Conservation (phyloP, 2,329 filamentous ascomycete species). For the Penicillium frequentans region DNA sequence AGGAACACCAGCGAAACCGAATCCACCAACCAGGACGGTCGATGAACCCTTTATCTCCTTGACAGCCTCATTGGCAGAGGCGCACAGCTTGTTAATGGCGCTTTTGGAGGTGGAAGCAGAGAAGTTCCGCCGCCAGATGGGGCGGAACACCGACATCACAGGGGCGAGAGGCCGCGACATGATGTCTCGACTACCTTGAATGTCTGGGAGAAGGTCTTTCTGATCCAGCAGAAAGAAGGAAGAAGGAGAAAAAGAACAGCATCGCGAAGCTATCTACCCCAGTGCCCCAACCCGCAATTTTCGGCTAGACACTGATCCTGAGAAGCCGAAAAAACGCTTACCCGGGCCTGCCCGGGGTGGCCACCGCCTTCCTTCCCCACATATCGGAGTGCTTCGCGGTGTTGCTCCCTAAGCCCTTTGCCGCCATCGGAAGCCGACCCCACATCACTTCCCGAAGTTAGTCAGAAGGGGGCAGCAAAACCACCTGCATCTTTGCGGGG, state of each 20-base stretch:
- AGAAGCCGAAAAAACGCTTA: conserved; percentile 31
- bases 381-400: conserved; percentile 7
- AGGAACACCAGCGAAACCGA: conserved; percentile 68
- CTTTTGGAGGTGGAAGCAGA: conserved; percentile 62
- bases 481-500: background rate
- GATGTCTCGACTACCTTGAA: conserved; percentile 18
- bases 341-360: conserved; percentile 9
- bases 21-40: conserved; percentile 72
- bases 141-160: conserved; percentile 33
- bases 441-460: conserved; percentile 8
- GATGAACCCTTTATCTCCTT: conserved; percentile 70
- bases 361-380: conserved; percentile 4
- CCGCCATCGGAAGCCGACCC: conserved; percentile 25
- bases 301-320: conserved; percentile 23
- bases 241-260: conserved; percentile 7
- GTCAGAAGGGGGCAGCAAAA: background rate
- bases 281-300: conserved; percentile 9
- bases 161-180: conserved; percentile 30
- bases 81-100: conserved; percentile 73
- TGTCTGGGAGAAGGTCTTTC: conserved; percentile 11
- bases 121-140: conserved; percentile 56
- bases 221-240: conserved; percentile 19
- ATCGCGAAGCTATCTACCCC: conserved; percentile 14
- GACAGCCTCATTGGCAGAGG: conserved; percentile 69
- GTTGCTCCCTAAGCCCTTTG: conserved; percentile 11